phyloP scores from a whole-genome alignment of 1,139 yeast species.

The Pichia sp. region DNA sequence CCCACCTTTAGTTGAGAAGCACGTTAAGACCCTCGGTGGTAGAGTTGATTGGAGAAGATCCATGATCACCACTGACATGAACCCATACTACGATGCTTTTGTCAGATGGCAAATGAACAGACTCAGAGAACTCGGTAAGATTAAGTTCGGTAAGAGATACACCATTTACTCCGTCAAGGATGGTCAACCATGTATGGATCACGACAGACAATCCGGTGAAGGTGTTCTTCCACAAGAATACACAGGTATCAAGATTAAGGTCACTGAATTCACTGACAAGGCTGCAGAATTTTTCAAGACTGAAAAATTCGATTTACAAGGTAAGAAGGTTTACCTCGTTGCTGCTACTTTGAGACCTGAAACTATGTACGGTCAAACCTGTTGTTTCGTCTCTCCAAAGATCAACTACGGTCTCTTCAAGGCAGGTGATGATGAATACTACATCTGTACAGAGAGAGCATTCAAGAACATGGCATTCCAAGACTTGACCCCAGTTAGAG shows the following conservation, averaged over 20 bases:
- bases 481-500: slow-evolving; percentile 85
- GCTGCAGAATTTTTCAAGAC: slow-evolving; percentile 46
- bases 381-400: slow-evolving; percentile 96
- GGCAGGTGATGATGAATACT: slow-evolving; percentile 72
- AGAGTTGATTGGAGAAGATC: slow-evolving; percentile 99
- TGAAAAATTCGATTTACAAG: slow-evolving; percentile 37
- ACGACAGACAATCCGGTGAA: slow-evolving; percentile 96
- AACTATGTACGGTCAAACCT: slow-evolving; percentile 98
- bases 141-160: slow-evolving; percentile 97
- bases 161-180: slow-evolving; percentile 96
- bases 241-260: slow-evolving; percentile 81
- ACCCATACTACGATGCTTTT: slow-evolving; percentile 92
- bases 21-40: slow-evolving; percentile 80
- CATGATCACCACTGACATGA: slow-evolving; percentile 88
- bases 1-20: slow-evolving; percentile 83
- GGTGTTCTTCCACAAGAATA: slow-evolving; percentile 97
- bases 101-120: slow-evolving; percentile 95
- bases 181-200: slow-evolving; percentile 99
- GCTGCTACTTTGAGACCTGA: slow-evolving; percentile 99
- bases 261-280: slow-evolving; percentile 48
- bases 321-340: slow-evolving; percentile 69
- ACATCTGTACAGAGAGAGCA: slow-evolving; percentile 91
- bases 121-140: slow-evolving; percentile 78
- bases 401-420: slow-evolving; percentile 87
- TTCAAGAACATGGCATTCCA: slow-evolving; percentile 97